These are phyloP conservation scores for Eucalyptus brandiana DNA, from an alignment of 345 rosid species.

Conservation along the genomic window DNA sequence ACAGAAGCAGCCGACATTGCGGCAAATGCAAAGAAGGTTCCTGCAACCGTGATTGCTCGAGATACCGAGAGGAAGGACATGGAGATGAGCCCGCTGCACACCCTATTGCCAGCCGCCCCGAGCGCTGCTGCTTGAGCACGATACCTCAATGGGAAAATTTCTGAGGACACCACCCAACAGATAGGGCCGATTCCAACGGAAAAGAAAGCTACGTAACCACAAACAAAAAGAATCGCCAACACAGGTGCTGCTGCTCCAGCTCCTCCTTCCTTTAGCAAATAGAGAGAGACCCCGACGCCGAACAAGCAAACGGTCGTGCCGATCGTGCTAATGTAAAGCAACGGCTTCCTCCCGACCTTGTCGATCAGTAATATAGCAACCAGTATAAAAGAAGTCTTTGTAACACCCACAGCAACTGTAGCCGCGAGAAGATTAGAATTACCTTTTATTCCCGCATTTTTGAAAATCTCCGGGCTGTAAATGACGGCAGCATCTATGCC, in stretches of 20 bases:
- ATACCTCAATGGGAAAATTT: constrained; percentile 51
- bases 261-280: constrained; percentile 14
- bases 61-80: constrained; percentile 62
- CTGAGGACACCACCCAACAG: constrained; percentile 51
- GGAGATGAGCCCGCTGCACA: constrained; percentile 43
- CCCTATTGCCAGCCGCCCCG: constrained; percentile 49
- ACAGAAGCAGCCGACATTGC: constrained; percentile 23
- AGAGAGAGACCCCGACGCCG: constrained; percentile 20
- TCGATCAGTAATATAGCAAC: constrained; percentile 59
- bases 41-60: constrained; percentile 38
- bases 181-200: constrained; percentile 55
- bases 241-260: constrained; percentile 7
- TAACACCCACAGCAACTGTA: constrained; percentile 64
- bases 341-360: constrained; percentile 58
- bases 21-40: constrained; percentile 39
- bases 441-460: constrained; percentile 43
- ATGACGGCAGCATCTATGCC: constrained; percentile 73
- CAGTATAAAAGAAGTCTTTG: constrained; percentile 53
- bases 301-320: constrained; percentile 50
- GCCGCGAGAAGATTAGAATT: constrained; percentile 59
- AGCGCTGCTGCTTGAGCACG: constrained; percentile 60
- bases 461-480: constrained; percentile 70
- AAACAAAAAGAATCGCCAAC: constrained; percentile 30
- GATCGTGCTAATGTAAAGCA: constrained; percentile 47
- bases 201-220: constrained; percentile 56